A percentile compares a stretch with the other conserved stretches of the same genome.
These are phyloP conservation scores for Fusarium sp. DNA, from an alignment of 2,329 filamentous ascomycete species.

Conservation along the genomic window DNA sequence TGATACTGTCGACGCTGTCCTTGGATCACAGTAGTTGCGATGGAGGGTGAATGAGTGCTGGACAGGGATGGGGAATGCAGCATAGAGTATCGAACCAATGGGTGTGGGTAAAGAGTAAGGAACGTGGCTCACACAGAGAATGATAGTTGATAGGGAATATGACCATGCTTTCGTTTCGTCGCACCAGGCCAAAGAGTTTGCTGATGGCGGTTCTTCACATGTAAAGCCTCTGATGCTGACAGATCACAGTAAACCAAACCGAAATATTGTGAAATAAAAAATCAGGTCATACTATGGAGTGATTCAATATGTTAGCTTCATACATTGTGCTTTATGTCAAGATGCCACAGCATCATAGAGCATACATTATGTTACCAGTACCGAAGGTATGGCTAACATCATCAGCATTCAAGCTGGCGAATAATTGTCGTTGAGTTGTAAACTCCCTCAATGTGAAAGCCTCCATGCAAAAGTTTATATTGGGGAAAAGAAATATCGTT, in stretches of 20 bases:
- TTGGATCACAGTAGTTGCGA: too few relatives aligned
- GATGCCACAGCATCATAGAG: fast-evolving
- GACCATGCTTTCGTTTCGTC: background rate
- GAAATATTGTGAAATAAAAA: fast-evolving
- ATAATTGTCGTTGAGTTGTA: too few relatives aligned
- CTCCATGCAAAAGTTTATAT: background rate
- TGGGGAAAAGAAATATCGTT: background rate
- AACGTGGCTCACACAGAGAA: fast-evolving
- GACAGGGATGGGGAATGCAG: too few relatives aligned
- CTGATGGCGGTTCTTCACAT: background rate
- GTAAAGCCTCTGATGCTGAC: fast-evolving
- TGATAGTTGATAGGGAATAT: too few relatives aligned
- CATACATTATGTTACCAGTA: background rate
- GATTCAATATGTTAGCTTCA: background rate
- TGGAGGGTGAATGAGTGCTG: background rate
- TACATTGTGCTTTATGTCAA: fast-evolving
- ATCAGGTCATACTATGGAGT: fast-evolving
- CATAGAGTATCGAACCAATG: background rate
- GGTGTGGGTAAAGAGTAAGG: too few relatives aligned
- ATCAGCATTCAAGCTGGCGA: too few relatives aligned
- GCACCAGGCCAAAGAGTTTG: background rate
- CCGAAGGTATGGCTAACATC: too few relatives aligned
- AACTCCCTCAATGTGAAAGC: background rate
- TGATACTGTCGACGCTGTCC: background rate
- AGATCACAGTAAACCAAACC: fast-evolving